Evolutionary conservation across 768 basidiomycete species (phyloP), one percentile per base, ranked within the genome.

Genomic region (Amanita thiersii): DNA sequence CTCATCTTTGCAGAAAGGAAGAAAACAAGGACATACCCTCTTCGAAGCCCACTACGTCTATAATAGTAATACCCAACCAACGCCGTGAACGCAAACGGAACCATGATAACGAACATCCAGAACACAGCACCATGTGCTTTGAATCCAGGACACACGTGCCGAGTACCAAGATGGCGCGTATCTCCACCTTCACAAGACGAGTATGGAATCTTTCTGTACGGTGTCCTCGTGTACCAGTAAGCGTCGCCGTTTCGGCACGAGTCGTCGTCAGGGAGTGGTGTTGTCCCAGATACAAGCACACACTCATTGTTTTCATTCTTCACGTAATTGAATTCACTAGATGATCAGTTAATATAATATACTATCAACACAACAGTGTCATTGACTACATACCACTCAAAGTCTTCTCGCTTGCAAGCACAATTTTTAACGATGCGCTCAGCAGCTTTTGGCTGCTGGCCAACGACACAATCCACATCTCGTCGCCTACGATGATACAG

Each of bases 161-260:
- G 48, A 5, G 54, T 52, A 3, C 96, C 96, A 28, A 69, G 78
- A 57, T 99, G 90, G 9, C 73, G 79, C n/a, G 86, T 73, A 1
- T 62, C 48, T 3, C 93, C 94, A 4, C 79, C 92, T 40, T 80
- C 76, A 57, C 96, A 99, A 15, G 69, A 76, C 25, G 93, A 94
- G 58, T 85, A 86, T 1, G 86, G 86, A 36, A 97, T 87, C 61
- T 88, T 82, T 38, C 92, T 86, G 56, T 94, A 94, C 3, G 81
- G 65, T 0, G 94, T 98, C 19, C 91, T 80, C 39, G 90, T 91
- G 56, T 92, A 97, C 96, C 96, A 99, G 58, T 71, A 88, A 2
- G 83, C 78, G 33, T 79, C 79, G 14, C 68, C 73, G 40, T 61
- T 60, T 15, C 62, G 65, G 53, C 87, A 91, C 3, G 73, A 68